phyloP scores from a whole-genome alignment of 2,329 filamentous ascomycete species.

The Alternaria brassicicola region DNA sequence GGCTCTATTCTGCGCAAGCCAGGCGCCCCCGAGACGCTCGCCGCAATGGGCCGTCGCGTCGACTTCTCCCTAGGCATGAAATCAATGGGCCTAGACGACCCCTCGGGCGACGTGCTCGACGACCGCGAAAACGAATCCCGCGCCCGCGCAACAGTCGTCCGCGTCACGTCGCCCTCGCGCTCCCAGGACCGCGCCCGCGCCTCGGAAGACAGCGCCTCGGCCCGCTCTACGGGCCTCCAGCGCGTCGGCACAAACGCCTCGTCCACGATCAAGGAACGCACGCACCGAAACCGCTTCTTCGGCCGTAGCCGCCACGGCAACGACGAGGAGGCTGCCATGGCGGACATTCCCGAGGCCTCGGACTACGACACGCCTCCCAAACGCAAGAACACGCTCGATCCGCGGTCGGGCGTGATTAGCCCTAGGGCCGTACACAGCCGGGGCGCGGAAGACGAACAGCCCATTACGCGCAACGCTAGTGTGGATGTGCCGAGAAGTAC shows the following conservation, averaged over 20 bases:
- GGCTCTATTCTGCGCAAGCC: slow-evolving; percentile 63
- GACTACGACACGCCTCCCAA: slow-evolving; percentile 22
- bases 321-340: slow-evolving; percentile 54
- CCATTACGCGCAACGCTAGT: not conserved
- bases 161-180: slow-evolving; percentile 49
- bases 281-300: slow-evolving; percentile 68
- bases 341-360: slow-evolving; percentile 52
- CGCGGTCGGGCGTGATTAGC: slow-evolving; percentile 43
- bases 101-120: slow-evolving; percentile 69
- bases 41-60: slow-evolving; percentile 65
- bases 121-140: slow-evolving; percentile 52
- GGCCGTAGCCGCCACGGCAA: slow-evolving; percentile 50
- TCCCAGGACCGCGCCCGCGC: slow-evolving; percentile 31
- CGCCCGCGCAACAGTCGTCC: slow-evolving; percentile 48
- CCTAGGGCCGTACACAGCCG: slow-evolving; percentile 31
- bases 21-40: slow-evolving; percentile 62
- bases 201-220: slow-evolving; percentile 40
- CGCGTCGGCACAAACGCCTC: slow-evolving; percentile 46
- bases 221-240: slow-evolving; percentile 40
- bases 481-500: slow-evolving; percentile 21
- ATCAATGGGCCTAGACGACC: slow-evolving; percentile 62
- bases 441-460: not conserved
- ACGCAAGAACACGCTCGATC: slow-evolving; percentile 43
- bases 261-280: slow-evolving; percentile 41
- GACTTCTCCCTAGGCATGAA: slow-evolving; percentile 74